Evolutionary conservation across 1,284 basidiomycete genomes (phyloP).

Genomic region (Ceratobasidium sp.): DNA sequence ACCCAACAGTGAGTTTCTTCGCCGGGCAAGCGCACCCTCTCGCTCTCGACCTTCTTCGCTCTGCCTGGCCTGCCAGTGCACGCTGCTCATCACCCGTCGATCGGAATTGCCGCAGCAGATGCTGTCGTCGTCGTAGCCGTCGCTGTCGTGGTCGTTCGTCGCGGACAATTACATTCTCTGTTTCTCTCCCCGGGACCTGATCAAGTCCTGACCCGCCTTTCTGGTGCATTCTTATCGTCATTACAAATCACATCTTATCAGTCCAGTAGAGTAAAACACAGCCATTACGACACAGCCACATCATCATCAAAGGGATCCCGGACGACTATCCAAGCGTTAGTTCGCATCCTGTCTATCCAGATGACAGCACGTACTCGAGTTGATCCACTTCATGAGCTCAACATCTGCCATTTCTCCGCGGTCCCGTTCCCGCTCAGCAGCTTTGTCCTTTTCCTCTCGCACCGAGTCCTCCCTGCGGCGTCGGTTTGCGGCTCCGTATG

Average conservation of each 20-base stretch:
- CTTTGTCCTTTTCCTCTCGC: constrained; percentile 28
- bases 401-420: constrained; percentile 35
- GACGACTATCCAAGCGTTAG: constrained; percentile 16
- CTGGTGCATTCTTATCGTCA: constrained; percentile 16
- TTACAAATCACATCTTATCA: constrained; percentile 16
- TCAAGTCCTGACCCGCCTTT: constrained; percentile 22
- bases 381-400: constrained; percentile 42
- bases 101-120: too few species aligned
- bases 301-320: constrained; percentile 39
- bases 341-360: background rate
- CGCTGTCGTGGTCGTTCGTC: constrained; percentile 18
- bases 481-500: constrained; percentile 32
- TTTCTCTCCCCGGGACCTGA: constrained; percentile 4
- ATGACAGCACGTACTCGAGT: constrained; percentile 13
- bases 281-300: constrained; percentile 36
- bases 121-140: too few species aligned
- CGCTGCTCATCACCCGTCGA: constrained; percentile 19
- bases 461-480: constrained; percentile 33
- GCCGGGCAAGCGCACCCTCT: background rate
- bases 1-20: constrained; percentile 21
- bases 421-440: constrained; percentile 12
- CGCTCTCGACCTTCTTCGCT: constrained; percentile 10
- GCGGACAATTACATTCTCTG: constrained; percentile 7
- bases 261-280: background rate
- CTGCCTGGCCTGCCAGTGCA: constrained; percentile 33